phyloP scores from a whole-genome alignment of 495 filamentous ascomycete species.

The Penicillium paxilli region DNA sequence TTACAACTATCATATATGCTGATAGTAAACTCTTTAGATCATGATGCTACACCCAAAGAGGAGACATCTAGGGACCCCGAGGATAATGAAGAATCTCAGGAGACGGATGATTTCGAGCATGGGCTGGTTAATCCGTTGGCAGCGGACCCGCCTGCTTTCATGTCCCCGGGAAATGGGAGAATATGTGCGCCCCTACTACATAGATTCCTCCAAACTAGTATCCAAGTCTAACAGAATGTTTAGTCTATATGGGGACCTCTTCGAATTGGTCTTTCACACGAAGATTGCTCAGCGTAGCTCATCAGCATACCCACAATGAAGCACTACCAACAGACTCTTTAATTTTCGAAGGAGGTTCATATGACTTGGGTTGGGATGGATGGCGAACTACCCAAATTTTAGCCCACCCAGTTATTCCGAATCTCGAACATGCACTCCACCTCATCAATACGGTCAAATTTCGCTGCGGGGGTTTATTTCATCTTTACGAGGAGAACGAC shows the following conservation, averaged over 20 bases:
- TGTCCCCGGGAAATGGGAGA: slow-evolving; percentile 30
- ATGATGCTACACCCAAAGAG: too few species aligned
- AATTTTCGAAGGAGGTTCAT: slow-evolving; percentile 38
- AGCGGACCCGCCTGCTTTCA: slow-evolving; percentile 35
- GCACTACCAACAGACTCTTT: slow-evolving; percentile 34
- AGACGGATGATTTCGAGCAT: slow-evolving; percentile 22
- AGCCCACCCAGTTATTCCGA: slow-evolving; percentile 32
- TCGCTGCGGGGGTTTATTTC: slow-evolving; percentile 43
- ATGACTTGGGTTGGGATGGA: slow-evolving; percentile 45
- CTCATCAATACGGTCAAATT: slow-evolving; percentile 47
- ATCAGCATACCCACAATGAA: slow-evolving; percentile 35
- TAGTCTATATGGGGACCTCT: slow-evolving; percentile 46
- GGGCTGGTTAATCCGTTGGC: slow-evolving; percentile 40
- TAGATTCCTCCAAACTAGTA: too few species aligned
- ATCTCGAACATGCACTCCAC: slow-evolving; percentile 41
- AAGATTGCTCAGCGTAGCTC: slow-evolving; percentile 37
- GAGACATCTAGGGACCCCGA: slow-evolving; percentile 8
- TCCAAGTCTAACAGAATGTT: too few species aligned
- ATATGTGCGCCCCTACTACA: slow-evolving; percentile 28
- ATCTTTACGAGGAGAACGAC: slow-evolving; percentile 42
- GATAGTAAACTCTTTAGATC: slow-evolving; percentile 11
- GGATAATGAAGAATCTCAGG: slow-evolving; percentile 5
- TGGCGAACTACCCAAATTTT: slow-evolving; percentile 18
- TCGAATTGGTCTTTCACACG: slow-evolving; percentile 49
- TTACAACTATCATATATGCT: too few species aligned